Conservation (phyloP, 768 basidiomycete genomes). For the Hydnomerulius pinastri region DNA sequence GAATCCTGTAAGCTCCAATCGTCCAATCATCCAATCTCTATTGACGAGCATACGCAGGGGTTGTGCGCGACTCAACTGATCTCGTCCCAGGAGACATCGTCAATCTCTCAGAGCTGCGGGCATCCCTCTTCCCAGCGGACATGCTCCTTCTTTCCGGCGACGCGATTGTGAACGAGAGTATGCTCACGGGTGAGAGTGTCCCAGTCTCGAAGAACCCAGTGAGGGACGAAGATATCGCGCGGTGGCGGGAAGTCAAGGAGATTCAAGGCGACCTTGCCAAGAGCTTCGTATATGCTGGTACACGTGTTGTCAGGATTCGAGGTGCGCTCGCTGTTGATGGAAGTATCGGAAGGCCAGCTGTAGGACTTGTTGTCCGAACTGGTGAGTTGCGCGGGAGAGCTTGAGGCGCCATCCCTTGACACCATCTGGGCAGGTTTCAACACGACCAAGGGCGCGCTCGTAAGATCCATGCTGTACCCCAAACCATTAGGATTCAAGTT, state of each 20-base stretch:
- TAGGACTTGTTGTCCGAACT: conserved; percentile 85
- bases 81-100: conserved; percentile 93
- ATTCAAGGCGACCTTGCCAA: conserved; percentile 65
- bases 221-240: conserved; percentile 73
- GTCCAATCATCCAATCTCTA: no score
- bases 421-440: conserved; percentile 72
- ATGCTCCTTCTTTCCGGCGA: conserved; percentile 92
- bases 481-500: conserved; percentile 99
- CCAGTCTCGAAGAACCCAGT: conserved; percentile 90
- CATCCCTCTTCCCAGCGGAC: conserved; percentile 84
- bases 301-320: conserved; percentile 85
- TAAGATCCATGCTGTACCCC: conserved; percentile 97
- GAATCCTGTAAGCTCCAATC: conserved; percentile 67
- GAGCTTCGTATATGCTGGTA: conserved; percentile 88
- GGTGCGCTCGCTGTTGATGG: conserved; percentile 57
- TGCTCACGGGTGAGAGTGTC: conserved; percentile 98
- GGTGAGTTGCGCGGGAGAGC: conserved; percentile 46
- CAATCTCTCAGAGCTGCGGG: conserved; percentile 77
- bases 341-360: conserved; percentile 57
- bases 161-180: conserved; percentile 97
- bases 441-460: conserved; percentile 94
- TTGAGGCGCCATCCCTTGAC: conserved; percentile 4
- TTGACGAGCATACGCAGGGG: conserved; percentile 50
- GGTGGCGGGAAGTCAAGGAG: conserved; percentile 70
- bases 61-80: conserved; percentile 66